phyloP scores from a whole-genome alignment of 306 rosid species.

The Purshia tridentata region DNA sequence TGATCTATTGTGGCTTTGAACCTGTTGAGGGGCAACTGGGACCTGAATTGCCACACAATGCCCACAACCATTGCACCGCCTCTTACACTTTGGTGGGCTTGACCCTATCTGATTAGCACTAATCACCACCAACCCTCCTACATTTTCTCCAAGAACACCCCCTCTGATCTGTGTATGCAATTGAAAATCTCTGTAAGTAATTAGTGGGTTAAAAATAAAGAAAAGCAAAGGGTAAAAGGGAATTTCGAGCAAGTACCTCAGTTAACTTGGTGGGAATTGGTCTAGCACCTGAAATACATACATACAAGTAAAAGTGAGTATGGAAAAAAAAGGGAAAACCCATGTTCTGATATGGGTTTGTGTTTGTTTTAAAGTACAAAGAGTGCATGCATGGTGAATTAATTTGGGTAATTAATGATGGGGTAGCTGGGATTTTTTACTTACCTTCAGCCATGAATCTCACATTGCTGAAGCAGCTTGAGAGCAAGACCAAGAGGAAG shows the following conservation, averaged over 20 bases:
- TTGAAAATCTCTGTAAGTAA: neutral
- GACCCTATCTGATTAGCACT: slow-evolving; percentile 57
- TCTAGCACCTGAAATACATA: slow-evolving; percentile 44
- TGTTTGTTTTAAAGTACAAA: neutral
- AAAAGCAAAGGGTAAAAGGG: neutral
- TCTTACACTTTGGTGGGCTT: slow-evolving; percentile 67
- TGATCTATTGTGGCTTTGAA: slow-evolving; percentile 18
- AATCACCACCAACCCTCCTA: slow-evolving; percentile 9
- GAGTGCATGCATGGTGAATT: too few relatives aligned
- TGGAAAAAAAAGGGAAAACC: neutral
- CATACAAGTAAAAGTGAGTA: too few relatives aligned
- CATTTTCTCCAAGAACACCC: slow-evolving; percentile 25
- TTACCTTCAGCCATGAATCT: slow-evolving; percentile 66
- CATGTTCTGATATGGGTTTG: neutral
- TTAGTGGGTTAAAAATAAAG: neutral
- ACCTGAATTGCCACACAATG: slow-evolving; percentile 85
- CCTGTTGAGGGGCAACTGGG: slow-evolving; percentile 47
- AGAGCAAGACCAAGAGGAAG: slow-evolving; percentile 45
- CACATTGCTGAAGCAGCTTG: slow-evolving; percentile 27
- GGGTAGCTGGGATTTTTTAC: neutral
- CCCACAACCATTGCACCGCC: slow-evolving; percentile 53
- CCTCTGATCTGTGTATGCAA: neutral
- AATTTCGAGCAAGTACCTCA: slow-evolving; percentile 34
- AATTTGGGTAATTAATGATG: neutral
- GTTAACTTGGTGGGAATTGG: slow-evolving; percentile 42